These are phyloP conservation scores for Diaporthe sp. DNA, from an alignment of 2,329 filamentous ascomycete genomes.

Conservation along the genomic window DNA sequence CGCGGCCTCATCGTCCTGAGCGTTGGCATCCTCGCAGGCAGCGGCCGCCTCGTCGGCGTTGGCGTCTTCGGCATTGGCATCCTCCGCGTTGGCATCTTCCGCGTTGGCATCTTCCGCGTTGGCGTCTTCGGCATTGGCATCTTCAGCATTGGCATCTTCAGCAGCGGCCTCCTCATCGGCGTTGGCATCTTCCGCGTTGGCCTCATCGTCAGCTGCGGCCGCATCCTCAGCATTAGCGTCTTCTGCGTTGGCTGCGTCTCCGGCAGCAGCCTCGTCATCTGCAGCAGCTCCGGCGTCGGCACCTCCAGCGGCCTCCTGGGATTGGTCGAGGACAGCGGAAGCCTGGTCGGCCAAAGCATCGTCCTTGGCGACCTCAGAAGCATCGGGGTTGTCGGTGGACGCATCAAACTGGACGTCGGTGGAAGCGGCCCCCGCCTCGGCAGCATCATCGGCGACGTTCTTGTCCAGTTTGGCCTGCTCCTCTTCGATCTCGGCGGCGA, in stretches of 20 bases:
- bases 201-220: background rate
- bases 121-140: background rate
- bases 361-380: conserved; percentile 20
- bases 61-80: background rate
- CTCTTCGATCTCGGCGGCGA: conserved; percentile 51
- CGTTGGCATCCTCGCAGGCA: background rate
- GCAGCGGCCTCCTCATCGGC: background rate
- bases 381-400: conserved; percentile 34
- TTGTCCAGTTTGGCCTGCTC: conserved; percentile 59
- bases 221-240: background rate
- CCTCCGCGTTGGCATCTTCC: background rate
- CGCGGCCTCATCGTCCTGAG: background rate
- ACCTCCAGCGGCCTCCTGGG: background rate
- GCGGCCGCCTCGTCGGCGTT: background rate
- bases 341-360: conserved; percentile 14
- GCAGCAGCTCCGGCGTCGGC: background rate
- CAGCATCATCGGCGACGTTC: conserved; percentile 60
- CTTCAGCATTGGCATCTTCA: too few relatives aligned
- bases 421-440: conserved; percentile 59
- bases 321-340: background rate
- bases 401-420: conserved; percentile 51
- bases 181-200: background rate
- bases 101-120: background rate
- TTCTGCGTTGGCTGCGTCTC: background rate
- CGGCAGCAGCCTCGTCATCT: background rate